phyloP scores from a whole-genome alignment of 139 green algal species.

The Tetratostichococcus sp. region DNA sequence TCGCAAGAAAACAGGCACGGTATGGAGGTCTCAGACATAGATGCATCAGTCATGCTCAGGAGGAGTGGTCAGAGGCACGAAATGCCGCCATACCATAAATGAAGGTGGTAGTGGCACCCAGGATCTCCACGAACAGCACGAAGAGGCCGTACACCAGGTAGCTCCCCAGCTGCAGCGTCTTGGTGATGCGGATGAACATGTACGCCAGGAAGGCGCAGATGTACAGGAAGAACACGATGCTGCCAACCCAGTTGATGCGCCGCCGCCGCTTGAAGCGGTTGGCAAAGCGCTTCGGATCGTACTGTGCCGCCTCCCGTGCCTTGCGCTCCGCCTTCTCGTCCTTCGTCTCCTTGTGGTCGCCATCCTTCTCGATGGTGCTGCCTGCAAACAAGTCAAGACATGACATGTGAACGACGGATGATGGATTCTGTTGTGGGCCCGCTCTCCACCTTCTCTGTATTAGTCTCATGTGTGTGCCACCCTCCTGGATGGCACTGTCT shows the following conservation, averaged over 20 bases:
- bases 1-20: too few species aligned
- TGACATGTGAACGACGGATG: too few species aligned
- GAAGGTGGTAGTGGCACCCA: slow-evolving; percentile 47
- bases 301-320: neutral
- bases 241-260: slow-evolving; percentile 38
- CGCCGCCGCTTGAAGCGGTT: slow-evolving; percentile 5
- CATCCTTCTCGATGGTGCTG: neutral
- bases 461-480: too few species aligned
- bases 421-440: too few species aligned
- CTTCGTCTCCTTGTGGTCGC: neutral
- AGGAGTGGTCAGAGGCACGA: too few species aligned
- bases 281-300: neutral
- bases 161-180: slow-evolving; percentile 48
- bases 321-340: neutral
- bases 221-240: slow-evolving; percentile 30
- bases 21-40: too few species aligned
- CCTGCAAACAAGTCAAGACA: neutral
- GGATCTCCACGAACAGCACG: slow-evolving; percentile 44
- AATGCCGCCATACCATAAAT: slow-evolving; percentile 50
- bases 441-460: too few species aligned
- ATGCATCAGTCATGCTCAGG: too few species aligned
- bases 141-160: slow-evolving; percentile 39
- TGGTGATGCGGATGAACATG: slow-evolving; percentile 37
- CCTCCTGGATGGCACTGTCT: too few species aligned
- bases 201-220: slow-evolving; percentile 45